A percentile compares a stretch with the other conserved stretches of the same genome.
Conservation (phyloP, 768 basidiomycete species). For the Tulasnella sp. region DNA sequence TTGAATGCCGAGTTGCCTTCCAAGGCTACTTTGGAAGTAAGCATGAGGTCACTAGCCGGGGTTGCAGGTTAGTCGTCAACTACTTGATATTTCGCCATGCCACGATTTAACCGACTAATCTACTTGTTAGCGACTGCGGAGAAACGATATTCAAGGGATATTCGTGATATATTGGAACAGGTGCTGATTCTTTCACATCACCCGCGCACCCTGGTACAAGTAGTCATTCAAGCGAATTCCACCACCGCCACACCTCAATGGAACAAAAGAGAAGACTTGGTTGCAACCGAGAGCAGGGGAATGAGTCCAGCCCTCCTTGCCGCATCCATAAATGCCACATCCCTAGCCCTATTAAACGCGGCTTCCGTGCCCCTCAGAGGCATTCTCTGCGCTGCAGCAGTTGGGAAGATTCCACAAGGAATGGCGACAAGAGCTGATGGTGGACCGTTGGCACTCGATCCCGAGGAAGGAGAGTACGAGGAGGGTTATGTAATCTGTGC, state of each 20-base stretch:
- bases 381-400: slow-evolving; percentile 54
- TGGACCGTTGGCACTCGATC: slow-evolving; percentile 37
- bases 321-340: slow-evolving; percentile 56
- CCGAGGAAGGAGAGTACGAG: slow-evolving; percentile 33
- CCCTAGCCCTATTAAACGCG: slow-evolving; percentile 53
- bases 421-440: too few relatives aligned
- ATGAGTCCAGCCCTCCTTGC: slow-evolving; percentile 33
- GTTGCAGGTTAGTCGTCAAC: slow-evolving; percentile 34
- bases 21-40: slow-evolving; percentile 61
- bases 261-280: slow-evolving; percentile 9
- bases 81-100: background rate
- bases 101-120: background rate
- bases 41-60: slow-evolving; percentile 52
- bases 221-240: slow-evolving; percentile 55
- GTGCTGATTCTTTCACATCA: slow-evolving; percentile 51
- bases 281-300: slow-evolving; percentile 14
- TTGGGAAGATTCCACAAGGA: slow-evolving; percentile 33
- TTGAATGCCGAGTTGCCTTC: slow-evolving; percentile 55
- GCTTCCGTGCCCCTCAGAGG: slow-evolving; percentile 63
- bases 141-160: slow-evolving; percentile 41
- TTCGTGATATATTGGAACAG: slow-evolving; percentile 47
- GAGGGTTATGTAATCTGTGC: slow-evolving; percentile 53
- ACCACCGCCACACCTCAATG: slow-evolving; percentile 14
- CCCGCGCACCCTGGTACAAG: slow-evolving; percentile 61
- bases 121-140: slow-evolving; percentile 38